Evolutionary conservation across 495 filamentous ascomycete species (phyloP).

Genomic region (Xylaria telfairii): DNA sequence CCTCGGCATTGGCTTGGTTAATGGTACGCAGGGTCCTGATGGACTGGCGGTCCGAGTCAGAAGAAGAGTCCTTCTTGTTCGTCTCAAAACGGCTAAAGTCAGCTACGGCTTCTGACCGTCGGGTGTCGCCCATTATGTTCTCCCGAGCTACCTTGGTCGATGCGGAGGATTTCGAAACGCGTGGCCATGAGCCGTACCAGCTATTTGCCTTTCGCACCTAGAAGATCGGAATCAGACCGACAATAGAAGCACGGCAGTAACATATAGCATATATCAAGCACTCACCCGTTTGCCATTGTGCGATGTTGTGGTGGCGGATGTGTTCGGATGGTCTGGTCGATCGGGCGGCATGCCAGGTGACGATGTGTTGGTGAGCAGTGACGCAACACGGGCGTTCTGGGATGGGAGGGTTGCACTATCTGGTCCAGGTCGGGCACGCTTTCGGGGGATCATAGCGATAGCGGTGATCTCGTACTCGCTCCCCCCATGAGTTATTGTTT

Average conservation of each 20-base stretch:
- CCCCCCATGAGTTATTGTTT: not conserved
- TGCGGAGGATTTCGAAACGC: constrained; percentile 68
- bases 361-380: constrained; percentile 28
- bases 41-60: constrained; percentile 34
- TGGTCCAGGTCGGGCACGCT: constrained; percentile 67
- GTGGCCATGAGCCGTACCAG: constrained; percentile 74
- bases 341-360: constrained; percentile 31
- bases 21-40: constrained; percentile 37
- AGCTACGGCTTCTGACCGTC: constrained; percentile 43
- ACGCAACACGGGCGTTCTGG: constrained; percentile 43
- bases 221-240: constrained; percentile 23
- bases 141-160: constrained; percentile 79
- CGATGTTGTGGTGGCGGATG: constrained; percentile 26
- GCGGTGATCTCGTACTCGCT: constrained; percentile 13
- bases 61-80: constrained; percentile 42
- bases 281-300: constrained; percentile 32
- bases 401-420: constrained; percentile 35
- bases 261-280: constrained; percentile 3
- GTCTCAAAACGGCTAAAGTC: constrained; percentile 56
- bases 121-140: constrained; percentile 68
- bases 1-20: constrained; percentile 22
- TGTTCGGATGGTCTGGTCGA: constrained; percentile 27
- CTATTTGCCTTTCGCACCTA: constrained; percentile 62
- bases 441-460: constrained; percentile 63
- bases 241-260: constrained; percentile 8